Base-by-base conservation (phyloP, 1,284 basidiomycete species). In the Trichosporon ovoides region DNA sequence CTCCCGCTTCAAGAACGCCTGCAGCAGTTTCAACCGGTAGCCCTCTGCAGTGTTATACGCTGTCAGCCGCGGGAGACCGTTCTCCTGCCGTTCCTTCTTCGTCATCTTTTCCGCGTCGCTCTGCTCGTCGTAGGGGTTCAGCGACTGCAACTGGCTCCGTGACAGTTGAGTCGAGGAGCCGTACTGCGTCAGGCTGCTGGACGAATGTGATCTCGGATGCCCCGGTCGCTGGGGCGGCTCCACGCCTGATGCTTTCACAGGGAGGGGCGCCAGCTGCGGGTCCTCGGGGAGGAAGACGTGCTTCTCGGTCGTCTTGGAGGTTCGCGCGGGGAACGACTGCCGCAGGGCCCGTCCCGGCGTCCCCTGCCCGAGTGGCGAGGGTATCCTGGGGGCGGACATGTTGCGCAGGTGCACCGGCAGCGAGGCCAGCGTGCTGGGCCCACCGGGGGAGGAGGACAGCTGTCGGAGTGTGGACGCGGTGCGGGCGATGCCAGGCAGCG, bases 211-310 rank as follows among this genome's bases (percentile, higher is more conserved):
- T 0, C 57, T 55, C 3, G 57, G 40, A 3, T 59, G 37, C 3
- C 56, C 50, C 4, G 67, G 61, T n/a, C 68, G 65, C 2, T 59
- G 38, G 1, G 82, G 82, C 14, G 43, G 43, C 28, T 48, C 43
- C 14, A 28, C 43, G 11, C 43, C 24, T 16, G 43, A 3, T 3
- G 22, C 43, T 28, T 24, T 31, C 12, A 10, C 24, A 28, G 24
- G 43, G 6, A 92, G 77, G 0, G 91, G 88, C 58, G 86, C 87
- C 1, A 92, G 90, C 76, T 97, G 93, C 3, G 91, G 89, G 51
- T 87, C 92, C 50, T 89, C 91, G 0, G 93, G 93, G 12, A 97
- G 83, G 19, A 93, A 81, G 7, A 97, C 91, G 64, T 95, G 89
- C 71, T 91, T 91, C 67, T 94, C 91, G 0, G 87, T 88, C 1